Percentiles rank a stretch among this genome's conserved stretches.
Conservation (phyloP, 768 basidiomycete species). For the Boletus bicolor region DNA sequence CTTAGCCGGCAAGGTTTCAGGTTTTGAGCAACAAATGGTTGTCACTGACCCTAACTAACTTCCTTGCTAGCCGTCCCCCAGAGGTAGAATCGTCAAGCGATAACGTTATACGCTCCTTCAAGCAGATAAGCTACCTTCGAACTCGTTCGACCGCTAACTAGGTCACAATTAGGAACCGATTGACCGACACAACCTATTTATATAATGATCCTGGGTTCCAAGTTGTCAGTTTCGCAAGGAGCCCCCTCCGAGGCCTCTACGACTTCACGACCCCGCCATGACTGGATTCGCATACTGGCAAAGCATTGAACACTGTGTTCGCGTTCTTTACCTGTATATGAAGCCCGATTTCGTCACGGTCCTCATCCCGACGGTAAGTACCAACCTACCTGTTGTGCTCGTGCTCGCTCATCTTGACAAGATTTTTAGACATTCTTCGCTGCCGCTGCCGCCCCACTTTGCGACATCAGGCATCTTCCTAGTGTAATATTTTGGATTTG, state of each 20-base stretch:
- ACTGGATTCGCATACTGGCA: conserved; percentile 12
- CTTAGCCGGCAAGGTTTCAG: no score
- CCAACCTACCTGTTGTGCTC: background rate
- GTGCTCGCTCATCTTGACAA: background rate
- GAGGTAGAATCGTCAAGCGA: no score
- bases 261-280: conserved; percentile 25
- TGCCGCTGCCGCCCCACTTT: conserved; percentile 31
- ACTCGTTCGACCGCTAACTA: conserved; percentile 4
- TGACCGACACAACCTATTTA: conserved; percentile 15
- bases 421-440: conserved; percentile 34
- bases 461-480: conserved; percentile 16
- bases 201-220: conserved; percentile 4
- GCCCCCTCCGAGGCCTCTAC: conserved; percentile 9
- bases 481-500: conserved; percentile 43
- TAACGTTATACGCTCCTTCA: no score
- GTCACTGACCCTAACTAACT: no score
- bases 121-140: background rate
- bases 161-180: conserved; percentile 3
- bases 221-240: background rate
- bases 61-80: no score
- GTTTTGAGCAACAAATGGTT: no score
- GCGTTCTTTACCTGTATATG: conserved; percentile 25
- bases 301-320: conserved; percentile 4
- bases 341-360: conserved; percentile 27
- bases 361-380: conserved; percentile 27